Conservation (phyloP, 2,329 filamentous ascomycete genomes). For the Emergomyces orientalis region DNA sequence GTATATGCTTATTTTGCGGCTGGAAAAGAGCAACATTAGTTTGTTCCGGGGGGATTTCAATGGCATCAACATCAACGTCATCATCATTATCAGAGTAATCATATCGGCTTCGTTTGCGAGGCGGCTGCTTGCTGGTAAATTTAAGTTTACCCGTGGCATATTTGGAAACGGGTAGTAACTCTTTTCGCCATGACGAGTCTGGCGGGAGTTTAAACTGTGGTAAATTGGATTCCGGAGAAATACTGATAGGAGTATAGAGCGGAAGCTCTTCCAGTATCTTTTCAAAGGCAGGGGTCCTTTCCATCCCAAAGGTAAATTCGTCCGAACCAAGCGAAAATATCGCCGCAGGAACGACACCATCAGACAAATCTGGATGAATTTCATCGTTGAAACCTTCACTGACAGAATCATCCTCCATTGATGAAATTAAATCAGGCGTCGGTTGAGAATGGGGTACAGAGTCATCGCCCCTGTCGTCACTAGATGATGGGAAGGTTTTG, state of each 20-base stretch:
- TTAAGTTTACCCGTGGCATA: slow-evolving; percentile 74
- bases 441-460: slow-evolving; percentile 36
- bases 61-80: slow-evolving; percentile 45
- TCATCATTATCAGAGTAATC: slow-evolving; percentile 64
- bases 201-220: slow-evolving; percentile 52
- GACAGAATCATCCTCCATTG: slow-evolving; percentile 51
- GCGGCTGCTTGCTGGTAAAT: slow-evolving; percentile 55
- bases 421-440: slow-evolving; percentile 60
- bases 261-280: slow-evolving; percentile 72
- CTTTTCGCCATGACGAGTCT: slow-evolving; percentile 63
- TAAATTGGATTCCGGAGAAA: slow-evolving; percentile 50
- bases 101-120: slow-evolving; percentile 71
- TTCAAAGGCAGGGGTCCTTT: slow-evolving; percentile 64
- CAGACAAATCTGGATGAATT: slow-evolving; percentile 34
- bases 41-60: slow-evolving; percentile 57
- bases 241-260: slow-evolving; percentile 56
- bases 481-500: slow-evolving; percentile 23
- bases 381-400: slow-evolving; percentile 41
- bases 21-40: slow-evolving; percentile 78
- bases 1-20: slow-evolving; percentile 77
- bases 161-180: slow-evolving; percentile 77
- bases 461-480: slow-evolving; percentile 28
- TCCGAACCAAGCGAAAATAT: slow-evolving; percentile 76
- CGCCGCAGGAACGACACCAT: slow-evolving; percentile 55
- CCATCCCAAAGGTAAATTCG: slow-evolving; percentile 69